Base-by-base conservation (phyloP, 2,329 filamentous ascomycete species). In the Colletotrichum agaves region DNA sequence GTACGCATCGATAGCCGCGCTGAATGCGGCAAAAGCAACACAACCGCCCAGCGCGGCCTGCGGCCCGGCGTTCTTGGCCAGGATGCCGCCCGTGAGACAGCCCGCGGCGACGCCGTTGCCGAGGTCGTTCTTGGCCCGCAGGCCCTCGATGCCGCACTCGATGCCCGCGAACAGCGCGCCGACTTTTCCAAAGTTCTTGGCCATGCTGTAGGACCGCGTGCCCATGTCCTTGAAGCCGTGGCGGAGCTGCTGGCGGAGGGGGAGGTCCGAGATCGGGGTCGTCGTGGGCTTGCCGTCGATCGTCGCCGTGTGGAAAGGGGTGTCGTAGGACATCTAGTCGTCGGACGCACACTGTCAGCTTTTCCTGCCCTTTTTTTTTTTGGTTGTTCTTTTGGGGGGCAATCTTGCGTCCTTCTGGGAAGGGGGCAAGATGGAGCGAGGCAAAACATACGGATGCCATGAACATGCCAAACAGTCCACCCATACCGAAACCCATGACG, bases 201-300 rank as follows among this genome's bases (percentile, higher is more conserved):
- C 96, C 53, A 91, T 93, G 70, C 90, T 91, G 80, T 86, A 93
- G 4, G 93, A 95, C 12, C 93, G 89, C 71, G 86, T 81, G 72
- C 96, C 96, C 94, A 99, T 98, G 79, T 99, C 96, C 79, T 92
- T 94, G 83, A 99, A 93, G 60, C 96, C 96, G 75, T 87, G 82
- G 70, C 88, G 89, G 61, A 99, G 86, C 80, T 98, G 96, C 78
- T 97, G 89, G 50, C 90, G 88, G 71, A 95, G 85, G 31, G 96
- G 94, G 19, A 99, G 88, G n/a, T 84, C 84, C 46, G 83, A 77
- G 68, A 90, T 75, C 53, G 83, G 78, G 23, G 73, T 79, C 53
- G 76, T 73, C 75, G 72, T 76, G 33, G 65, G 58, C 61, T 64
- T 55, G 53, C 75, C 74, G 74, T 80, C 80, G 47, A 82, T 80